These are phyloP conservation scores for Hanseniaspora occidentalis DNA, from an alignment of 805 yeast genomes.

Conservation along the genomic window DNA sequence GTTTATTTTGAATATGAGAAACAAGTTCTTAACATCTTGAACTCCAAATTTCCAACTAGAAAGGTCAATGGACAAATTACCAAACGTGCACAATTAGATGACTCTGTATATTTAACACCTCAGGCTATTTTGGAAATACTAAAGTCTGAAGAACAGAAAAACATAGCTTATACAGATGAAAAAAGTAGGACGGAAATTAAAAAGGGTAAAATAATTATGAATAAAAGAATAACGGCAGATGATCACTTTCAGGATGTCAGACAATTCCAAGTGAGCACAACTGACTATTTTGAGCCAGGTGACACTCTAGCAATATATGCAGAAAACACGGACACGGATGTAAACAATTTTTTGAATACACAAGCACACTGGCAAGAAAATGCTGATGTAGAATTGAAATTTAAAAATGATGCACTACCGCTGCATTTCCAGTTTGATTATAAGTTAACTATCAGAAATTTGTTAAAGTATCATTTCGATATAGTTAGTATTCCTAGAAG, in stretches of 20 bases:
- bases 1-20: constrained; percentile 66
- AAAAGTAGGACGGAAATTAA: too few relatives aligned
- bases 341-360: constrained; percentile 46
- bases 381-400: constrained; percentile 40
- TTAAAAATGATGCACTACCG: constrained; percentile 17
- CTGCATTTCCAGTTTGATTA: constrained; percentile 25
- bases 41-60: constrained; percentile 26
- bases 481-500: constrained; percentile 72
- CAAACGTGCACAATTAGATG: constrained; percentile 14
- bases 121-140: constrained; percentile 11
- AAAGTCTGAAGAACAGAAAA: not conserved
- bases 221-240: constrained; percentile 48
- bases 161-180: too few relatives aligned
- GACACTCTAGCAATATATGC: constrained; percentile 76
- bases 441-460: constrained; percentile 50
- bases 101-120: constrained; percentile 19
- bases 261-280: constrained; percentile 34
- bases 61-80: constrained; percentile 10
- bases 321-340: constrained; percentile 49
- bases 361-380: constrained; percentile 59
- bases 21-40: constrained; percentile 28
- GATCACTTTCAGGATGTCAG: constrained; percentile 91
- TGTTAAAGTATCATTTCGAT: constrained; percentile 73
- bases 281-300: constrained; percentile 46
- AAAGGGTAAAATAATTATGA: constrained; percentile 36